Conservation (phyloP, 1,284 basidiomycete species). For the Cryptococcus sp. region DNA sequence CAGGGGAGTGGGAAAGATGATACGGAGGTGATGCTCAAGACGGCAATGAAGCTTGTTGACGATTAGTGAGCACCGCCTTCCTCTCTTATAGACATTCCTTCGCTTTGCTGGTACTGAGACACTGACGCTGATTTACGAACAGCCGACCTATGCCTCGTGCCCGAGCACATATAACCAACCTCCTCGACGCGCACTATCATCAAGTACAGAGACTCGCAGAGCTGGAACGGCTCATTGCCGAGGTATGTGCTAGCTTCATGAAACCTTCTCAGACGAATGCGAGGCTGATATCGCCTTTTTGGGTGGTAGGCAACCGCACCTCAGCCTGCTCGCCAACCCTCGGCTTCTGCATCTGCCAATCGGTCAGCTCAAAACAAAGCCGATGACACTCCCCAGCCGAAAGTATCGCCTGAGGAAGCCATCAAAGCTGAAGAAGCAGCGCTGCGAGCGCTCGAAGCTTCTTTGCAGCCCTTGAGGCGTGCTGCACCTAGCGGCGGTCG, state of each 20-base stretch:
- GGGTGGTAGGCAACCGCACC: background rate
- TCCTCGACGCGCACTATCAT: slow-evolving; percentile 35
- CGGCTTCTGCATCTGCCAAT: background rate
- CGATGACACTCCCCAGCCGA: slow-evolving; percentile 1
- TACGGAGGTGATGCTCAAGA: slow-evolving; percentile 39
- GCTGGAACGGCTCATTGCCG: slow-evolving; percentile 41
- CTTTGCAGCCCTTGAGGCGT: slow-evolving; percentile 29
- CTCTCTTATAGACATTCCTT: background rate
- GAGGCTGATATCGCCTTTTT: background rate
- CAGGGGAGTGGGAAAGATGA: slow-evolving; percentile 25
- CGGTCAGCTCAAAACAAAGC: background rate
- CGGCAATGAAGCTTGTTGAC: slow-evolving; percentile 45
- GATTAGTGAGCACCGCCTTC: slow-evolving; percentile 41
- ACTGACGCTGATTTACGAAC: background rate
- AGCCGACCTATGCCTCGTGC: slow-evolving; percentile 49
- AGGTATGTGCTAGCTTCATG: slow-evolving; percentile 18
- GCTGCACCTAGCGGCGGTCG: background rate
- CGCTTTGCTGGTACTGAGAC: background rate
- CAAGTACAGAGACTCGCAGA: slow-evolving; percentile 38
- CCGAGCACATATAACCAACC: slow-evolving; percentile 32
- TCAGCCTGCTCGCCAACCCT: background rate
- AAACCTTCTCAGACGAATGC: background rate
- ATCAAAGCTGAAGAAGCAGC: slow-evolving; percentile 49
- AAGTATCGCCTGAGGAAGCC: slow-evolving; percentile 41
- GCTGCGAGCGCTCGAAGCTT: slow-evolving; percentile 37